Conservation (phyloP, 495 filamentous ascomycete genomes). For the Poronia punctata region DNA sequence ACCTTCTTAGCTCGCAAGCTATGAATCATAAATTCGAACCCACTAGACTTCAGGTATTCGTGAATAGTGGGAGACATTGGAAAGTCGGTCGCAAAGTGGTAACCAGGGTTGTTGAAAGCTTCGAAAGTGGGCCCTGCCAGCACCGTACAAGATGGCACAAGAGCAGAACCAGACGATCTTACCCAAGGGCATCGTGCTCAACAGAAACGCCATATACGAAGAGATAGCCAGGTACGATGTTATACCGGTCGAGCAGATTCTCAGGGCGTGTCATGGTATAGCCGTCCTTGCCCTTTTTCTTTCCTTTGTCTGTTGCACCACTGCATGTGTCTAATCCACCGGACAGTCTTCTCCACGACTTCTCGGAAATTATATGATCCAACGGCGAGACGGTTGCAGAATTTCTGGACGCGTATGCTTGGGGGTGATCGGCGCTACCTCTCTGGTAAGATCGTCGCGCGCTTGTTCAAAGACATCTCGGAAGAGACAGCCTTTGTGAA, state of each 20-base stretch:
- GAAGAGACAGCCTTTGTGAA: slow-evolving; percentile 43
- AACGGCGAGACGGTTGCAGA: slow-evolving; percentile 45
- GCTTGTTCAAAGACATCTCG: slow-evolving; percentile 43
- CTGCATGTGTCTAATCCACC: slow-evolving; percentile 11
- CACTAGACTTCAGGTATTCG: slow-evolving; percentile 6
- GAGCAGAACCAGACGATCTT: slow-evolving; percentile 28
- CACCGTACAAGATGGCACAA: slow-evolving; percentile 20
- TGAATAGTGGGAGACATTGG: slow-evolving; percentile 10
- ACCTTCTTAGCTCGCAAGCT: slow-evolving; percentile 10
- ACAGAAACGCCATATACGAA: slow-evolving; percentile 35
- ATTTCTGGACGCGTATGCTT: slow-evolving; percentile 53
- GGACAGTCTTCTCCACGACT: slow-evolving; percentile 45
- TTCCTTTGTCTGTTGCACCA: neutral
- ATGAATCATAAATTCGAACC: slow-evolving; percentile 18
- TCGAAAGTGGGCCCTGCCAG: slow-evolving; percentile 13
- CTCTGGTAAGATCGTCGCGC: slow-evolving; percentile 38
- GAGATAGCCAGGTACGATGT: slow-evolving; percentile 41
- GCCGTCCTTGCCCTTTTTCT: neutral
- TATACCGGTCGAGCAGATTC: slow-evolving; percentile 42
- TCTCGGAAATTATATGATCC: slow-evolving; percentile 44
- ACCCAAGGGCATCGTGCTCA: slow-evolving; percentile 43
- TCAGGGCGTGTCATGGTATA: slow-evolving; percentile 45
- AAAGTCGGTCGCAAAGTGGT: slow-evolving; percentile 4
- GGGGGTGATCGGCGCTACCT: slow-evolving; percentile 42
- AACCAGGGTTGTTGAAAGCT: slow-evolving; percentile 20